Evolutionary conservation across 2,329 filamentous ascomycete genomes (phyloP).

Genomic region (Trichoderma atroviride): DNA sequence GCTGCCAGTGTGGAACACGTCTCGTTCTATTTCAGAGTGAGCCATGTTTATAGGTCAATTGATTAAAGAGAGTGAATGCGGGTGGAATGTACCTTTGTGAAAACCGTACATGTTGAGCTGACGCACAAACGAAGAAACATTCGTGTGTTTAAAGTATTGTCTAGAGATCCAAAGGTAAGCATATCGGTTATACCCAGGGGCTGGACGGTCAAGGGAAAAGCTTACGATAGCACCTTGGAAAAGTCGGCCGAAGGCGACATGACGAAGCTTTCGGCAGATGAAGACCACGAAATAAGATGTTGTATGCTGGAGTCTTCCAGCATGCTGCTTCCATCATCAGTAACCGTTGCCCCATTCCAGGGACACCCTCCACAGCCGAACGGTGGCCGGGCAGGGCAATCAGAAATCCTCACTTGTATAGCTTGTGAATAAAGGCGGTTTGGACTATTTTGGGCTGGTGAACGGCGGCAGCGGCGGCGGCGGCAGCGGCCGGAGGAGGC

Average conservation of each 20-base stretch:
- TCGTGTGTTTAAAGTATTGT: slow-evolving; percentile 99
- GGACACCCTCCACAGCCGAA: background rate
- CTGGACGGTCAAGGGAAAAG: slow-evolving; percentile 34
- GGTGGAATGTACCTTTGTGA: slow-evolving; percentile 77
- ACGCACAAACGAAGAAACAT: slow-evolving; percentile 96
- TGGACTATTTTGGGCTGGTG: slow-evolving; percentile 98
- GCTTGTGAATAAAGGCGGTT: slow-evolving; percentile 97
- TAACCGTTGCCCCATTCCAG: background rate
- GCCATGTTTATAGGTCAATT: background rate
- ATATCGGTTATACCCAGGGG: background rate
- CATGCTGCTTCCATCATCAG: slow-evolving; percentile 49
- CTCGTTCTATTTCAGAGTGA: slow-evolving; percentile 70
- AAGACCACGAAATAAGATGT: slow-evolving; percentile 96
- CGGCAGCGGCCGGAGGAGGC: slow-evolving; percentile 60
- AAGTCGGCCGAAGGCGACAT: slow-evolving; percentile 98
- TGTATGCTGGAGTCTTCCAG: slow-evolving; percentile 94
- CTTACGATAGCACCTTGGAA: slow-evolving; percentile 95
- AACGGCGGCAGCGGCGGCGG: slow-evolving; percentile 73
- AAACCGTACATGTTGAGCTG: slow-evolving; percentile 99
- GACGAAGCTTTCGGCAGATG: slow-evolving; percentile 92
- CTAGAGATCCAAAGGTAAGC: slow-evolving; percentile 49
- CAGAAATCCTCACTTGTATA: slow-evolving; percentile 77
- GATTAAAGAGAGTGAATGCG: background rate
- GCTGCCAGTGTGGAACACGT: slow-evolving; percentile 94
- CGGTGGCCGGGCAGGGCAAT: background rate